Evolutionary conservation across 1,139 yeast genomes (phyloP), one percentile per base, ranked within the genome.

Genomic region (Candida glucosophila): DNA sequence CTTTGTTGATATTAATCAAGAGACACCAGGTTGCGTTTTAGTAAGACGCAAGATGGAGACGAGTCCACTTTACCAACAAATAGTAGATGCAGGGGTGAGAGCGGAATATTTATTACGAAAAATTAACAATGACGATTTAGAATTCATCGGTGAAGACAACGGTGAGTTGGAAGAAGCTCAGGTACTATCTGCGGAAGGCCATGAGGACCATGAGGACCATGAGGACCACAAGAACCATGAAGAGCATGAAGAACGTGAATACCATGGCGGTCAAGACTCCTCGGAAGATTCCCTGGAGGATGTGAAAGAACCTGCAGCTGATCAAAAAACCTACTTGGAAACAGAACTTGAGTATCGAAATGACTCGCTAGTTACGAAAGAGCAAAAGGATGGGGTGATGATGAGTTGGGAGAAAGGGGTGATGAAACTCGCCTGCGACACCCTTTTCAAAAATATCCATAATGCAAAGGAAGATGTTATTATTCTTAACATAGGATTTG

Each of bases 361-460:
- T 27, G 76, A 69, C 36, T 77, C 90, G 0, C 62, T 88, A 14
- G 60, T 81, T 18, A 88, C 97, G 2, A 66, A 73, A 33, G 74
- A 71, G 16, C 64, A 77, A 32, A 67, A 74, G 25, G 97, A 88
- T 43, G 97, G 96, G 15, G 96, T 88, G 3, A 88, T 88, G 97
- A 88, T 88, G 97, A 79, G 80, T 39, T 88, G 97, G 97, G 97
- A 88, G 50, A 67, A 74, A 4, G 73, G 75, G 15, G 64, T 88
- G 29, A 88, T 88, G 97, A 59, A 66, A 32, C 60, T 77, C 13
- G 93, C 94, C 1, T 79, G 94, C 30, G 75, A 78, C 15, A 58
- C 86, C 0, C 48, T 86, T 11, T 74, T 78, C 48, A 56, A 59
- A 27, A 57, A 66, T 3, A 29, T 52, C 19, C 29, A 36, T 2